Conservation (phyloP, 2,329 filamentous ascomycete genomes). For the Aspergillus flavus region DNA sequence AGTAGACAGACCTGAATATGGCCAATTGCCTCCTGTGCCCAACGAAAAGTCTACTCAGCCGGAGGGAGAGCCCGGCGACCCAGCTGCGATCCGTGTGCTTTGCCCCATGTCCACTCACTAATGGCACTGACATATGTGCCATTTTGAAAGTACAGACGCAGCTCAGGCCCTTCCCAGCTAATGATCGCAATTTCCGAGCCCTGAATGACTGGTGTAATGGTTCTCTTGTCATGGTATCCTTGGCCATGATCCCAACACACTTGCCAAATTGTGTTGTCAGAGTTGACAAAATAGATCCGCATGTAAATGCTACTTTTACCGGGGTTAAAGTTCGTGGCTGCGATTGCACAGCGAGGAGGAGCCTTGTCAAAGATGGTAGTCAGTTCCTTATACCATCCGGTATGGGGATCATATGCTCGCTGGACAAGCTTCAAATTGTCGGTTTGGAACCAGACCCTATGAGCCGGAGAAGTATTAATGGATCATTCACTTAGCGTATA, state of each 20-base stretch:
- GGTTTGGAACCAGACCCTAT: constrained; percentile 9
- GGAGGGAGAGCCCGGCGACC: constrained; percentile 12
- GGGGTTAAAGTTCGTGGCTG: constrained; percentile 6
- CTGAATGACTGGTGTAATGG: constrained; percentile 6
- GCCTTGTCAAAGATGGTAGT: constrained; percentile 5
- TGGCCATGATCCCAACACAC: constrained; percentile 5
- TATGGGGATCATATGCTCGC: constrained; percentile 2
- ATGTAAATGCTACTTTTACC: background rate
- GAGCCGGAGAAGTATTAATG: background rate
- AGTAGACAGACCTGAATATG: background rate
- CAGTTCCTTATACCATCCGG: constrained; percentile 4
- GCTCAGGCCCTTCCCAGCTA: constrained; percentile 8
- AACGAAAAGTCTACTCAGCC: background rate
- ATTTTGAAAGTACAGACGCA: constrained; percentile 15
- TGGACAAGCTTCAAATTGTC: constrained; percentile 1
- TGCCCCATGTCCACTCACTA: constrained; percentile 13
- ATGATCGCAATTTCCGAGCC: constrained; percentile 12
- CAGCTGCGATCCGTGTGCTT: constrained; percentile 2
- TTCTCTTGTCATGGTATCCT: background rate
- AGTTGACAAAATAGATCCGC: constrained; percentile 11
- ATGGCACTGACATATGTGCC: constrained; percentile 11
- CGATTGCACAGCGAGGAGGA: constrained; percentile 5
- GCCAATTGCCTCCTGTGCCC: no score
- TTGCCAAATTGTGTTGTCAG: constrained; percentile 7
- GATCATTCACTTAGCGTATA: background rate